These are phyloP conservation scores for Trametes pubescens DNA, from an alignment of 1,284 basidiomycete species.

Conservation along the genomic window DNA sequence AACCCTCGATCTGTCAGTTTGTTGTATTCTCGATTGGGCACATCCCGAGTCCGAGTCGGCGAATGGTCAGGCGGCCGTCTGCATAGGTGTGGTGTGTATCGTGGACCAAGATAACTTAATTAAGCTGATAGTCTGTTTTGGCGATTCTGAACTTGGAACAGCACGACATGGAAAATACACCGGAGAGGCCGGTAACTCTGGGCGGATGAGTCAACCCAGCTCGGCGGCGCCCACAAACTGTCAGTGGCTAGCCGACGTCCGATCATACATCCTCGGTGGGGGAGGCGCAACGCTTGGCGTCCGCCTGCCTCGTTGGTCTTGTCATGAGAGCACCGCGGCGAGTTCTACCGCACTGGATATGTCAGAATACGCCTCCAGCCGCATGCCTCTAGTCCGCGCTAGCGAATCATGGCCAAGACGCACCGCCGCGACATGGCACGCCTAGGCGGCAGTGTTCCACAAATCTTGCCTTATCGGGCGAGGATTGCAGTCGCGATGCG, in stretches of 20 bases:
- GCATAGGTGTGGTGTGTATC: neutral
- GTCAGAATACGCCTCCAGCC: neutral
- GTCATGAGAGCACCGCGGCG: neutral
- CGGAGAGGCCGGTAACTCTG: no score
- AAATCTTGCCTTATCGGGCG: slow-evolving; percentile 19
- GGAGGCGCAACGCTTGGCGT: neutral
- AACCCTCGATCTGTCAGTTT: neutral
- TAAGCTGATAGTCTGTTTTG: no score
- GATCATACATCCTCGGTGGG: slow-evolving; percentile 1
- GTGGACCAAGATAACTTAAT: neutral
- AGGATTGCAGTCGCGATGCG: slow-evolving; percentile 1
- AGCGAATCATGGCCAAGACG: neutral
- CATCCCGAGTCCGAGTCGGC: neutral
- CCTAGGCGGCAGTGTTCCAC: slow-evolving; percentile 15
- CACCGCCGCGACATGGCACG: slow-evolving; percentile 5
- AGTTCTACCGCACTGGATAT: neutral
- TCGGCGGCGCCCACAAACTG: neutral
- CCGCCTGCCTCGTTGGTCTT: neutral
- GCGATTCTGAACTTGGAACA: no score
- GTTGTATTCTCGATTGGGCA: neutral
- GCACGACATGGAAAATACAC: no score
- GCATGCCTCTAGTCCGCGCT: neutral
- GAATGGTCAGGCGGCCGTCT: neutral
- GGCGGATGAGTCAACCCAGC: neutral
- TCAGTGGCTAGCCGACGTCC: neutral